Conservation (phyloP, 352 stramenopile species). For the Globisporangium canariense region DNA sequence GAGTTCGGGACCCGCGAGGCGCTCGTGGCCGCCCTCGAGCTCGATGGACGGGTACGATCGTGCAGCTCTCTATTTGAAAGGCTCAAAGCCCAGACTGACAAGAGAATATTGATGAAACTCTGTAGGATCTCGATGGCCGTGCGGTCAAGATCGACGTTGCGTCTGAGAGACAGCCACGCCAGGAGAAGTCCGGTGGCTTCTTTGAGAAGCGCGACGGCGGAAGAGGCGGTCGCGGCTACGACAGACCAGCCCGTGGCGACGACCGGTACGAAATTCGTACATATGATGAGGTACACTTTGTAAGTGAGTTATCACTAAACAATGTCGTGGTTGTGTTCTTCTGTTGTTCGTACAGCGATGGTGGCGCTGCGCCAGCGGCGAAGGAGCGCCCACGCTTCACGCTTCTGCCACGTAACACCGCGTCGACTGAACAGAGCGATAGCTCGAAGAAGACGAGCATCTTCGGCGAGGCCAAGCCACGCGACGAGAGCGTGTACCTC, state of each 20-base stretch:
- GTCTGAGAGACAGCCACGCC: constrained; percentile 46
- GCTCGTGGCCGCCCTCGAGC: constrained; percentile 58
- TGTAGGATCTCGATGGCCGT: constrained; percentile 38
- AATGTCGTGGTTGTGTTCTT: constrained; percentile 3
- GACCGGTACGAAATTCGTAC: constrained; percentile 25
- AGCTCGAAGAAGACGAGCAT: constrained; percentile 49
- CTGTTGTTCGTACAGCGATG: not conserved
- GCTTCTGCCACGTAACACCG: constrained; percentile 47
- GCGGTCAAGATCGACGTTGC: constrained; percentile 72
- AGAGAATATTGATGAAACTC: not conserved
- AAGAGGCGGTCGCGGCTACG: constrained; percentile 22
- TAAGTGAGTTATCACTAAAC: not conserved
- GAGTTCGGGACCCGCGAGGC: constrained; percentile 70
- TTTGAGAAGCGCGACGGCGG: constrained; percentile 51
- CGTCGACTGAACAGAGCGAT: constrained; percentile 33
- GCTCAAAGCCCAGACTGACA: not conserved
- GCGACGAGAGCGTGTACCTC: constrained; percentile 61
- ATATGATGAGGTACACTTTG: not conserved
- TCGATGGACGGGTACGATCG: constrained; percentile 35
- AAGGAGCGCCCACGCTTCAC: constrained; percentile 57
- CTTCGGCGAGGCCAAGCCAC: constrained; percentile 85
- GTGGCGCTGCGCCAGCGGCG: constrained; percentile 20
- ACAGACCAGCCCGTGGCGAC: constrained; percentile 17
- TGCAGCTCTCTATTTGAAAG: not conserved
- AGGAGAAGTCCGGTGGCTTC: constrained; percentile 41